phyloP scores from a whole-genome alignment of 768 basidiomycete genomes.

The Trametes punicea region DNA sequence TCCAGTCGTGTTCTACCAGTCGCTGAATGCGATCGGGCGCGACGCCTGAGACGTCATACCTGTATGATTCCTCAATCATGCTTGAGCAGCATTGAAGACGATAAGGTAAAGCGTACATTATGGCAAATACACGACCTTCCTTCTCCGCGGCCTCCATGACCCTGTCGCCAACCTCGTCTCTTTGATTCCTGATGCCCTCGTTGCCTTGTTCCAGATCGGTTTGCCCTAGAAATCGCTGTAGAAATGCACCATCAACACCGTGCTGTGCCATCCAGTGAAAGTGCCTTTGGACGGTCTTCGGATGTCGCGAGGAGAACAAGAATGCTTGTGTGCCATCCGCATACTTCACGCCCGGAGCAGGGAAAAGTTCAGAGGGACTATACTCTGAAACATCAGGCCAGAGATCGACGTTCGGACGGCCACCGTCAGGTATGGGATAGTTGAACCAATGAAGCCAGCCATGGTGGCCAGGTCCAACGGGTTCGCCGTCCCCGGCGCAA shows the following conservation, averaged over 20 bases:
- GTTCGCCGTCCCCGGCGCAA: conserved; percentile 31
- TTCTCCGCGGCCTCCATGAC: conserved; percentile 77
- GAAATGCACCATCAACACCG: conserved; percentile 75
- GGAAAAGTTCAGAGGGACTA: conserved; percentile 65
- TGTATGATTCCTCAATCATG: conserved; percentile 27
- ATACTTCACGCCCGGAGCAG: conserved; percentile 61
- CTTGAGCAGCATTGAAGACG: neutral
- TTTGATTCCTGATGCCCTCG: conserved; percentile 54
- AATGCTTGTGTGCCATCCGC: conserved; percentile 56
- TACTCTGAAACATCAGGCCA: conserved; percentile 80
- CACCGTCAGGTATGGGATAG: conserved; percentile 63
- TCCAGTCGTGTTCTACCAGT: conserved; percentile 71
- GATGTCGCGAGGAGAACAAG: conserved; percentile 76
- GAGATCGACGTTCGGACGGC: conserved; percentile 68
- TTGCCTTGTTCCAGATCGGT: conserved; percentile 54
- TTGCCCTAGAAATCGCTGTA: conserved; percentile 74
- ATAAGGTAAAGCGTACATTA: conserved; percentile 55
- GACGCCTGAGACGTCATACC: conserved; percentile 86
- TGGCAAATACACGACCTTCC: conserved; percentile 78
- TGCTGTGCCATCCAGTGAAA: conserved; percentile 85
- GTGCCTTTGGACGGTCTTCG: conserved; percentile 69
- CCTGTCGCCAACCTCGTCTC: conserved; percentile 71
- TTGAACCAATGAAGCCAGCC: conserved; percentile 89
- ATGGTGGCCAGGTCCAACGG: conserved; percentile 66
- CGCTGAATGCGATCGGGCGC: conserved; percentile 62